phyloP scores from a whole-genome alignment of 768 basidiomycete genomes.

The Infundibulicybe gibba region DNA sequence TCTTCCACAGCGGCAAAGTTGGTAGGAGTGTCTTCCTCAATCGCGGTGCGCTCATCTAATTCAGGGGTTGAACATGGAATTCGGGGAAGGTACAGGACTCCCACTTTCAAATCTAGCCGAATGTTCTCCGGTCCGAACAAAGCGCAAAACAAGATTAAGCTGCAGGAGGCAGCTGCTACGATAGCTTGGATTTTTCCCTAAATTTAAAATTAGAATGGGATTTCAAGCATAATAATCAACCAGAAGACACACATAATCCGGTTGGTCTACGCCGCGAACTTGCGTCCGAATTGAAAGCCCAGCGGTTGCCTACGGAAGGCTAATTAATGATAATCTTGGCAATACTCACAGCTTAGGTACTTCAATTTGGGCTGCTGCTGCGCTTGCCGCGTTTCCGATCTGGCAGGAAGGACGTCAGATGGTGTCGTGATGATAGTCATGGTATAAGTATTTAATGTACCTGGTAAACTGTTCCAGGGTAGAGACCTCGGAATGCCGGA shows the following conservation, averaged over 20 bases:
- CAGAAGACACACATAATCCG: constrained; percentile 6
- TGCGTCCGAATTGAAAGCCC: constrained; percentile 5
- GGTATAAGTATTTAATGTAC: neutral
- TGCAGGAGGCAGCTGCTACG: constrained; percentile 11
- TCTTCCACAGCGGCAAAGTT: neutral
- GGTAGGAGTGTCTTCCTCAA: neutral
- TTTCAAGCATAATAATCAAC: neutral
- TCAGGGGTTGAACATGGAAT: neutral
- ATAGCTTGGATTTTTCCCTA: constrained; percentile 11
- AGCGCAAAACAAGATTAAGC: constrained; percentile 4
- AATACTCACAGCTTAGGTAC: neutral
- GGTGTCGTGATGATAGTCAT: too few relatives aligned
- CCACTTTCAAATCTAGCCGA: constrained; percentile 9
- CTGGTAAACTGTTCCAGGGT: constrained; percentile 64
- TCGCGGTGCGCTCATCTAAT: neutral
- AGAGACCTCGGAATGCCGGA: constrained; percentile 63
- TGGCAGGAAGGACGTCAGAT: neutral
- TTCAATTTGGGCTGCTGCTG: constrained; percentile 12
- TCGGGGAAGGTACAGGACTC: neutral
- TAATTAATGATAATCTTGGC: neutral
- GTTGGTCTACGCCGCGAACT: constrained; percentile 8
- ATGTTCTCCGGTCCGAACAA: constrained; percentile 11
- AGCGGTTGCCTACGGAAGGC: constrained; percentile 4
- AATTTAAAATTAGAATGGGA: neutral
- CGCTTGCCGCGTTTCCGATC: constrained; percentile 42